Evolutionary conservation across 768 basidiomycete species (phyloP), one percentile per base, ranked within the genome.

Genomic region (Trametes villosa): DNA sequence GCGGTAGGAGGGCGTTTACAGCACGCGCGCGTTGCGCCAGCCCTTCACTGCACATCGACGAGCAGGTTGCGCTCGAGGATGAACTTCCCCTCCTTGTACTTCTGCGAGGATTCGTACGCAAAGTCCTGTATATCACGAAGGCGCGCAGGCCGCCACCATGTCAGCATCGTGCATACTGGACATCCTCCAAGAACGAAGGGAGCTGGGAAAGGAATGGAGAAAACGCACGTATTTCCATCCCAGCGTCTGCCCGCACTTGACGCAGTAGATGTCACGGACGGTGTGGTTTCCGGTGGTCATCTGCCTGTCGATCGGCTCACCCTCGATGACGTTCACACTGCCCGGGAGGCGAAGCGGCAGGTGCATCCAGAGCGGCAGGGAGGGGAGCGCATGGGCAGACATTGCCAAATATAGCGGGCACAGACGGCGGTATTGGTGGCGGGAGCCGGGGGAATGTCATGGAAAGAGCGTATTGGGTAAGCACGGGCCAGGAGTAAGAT

Each of bases 211-310:
- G 40, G 45, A 45, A 34, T 36, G 40, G 47, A 47, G 41, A 42
- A 53, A 54, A 79, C 88, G 74, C 72, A 93, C 97, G 74, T 99
- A 99, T 94, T 98, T 98, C 96, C 97, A 98, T 57, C 96, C 96
- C 31, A 99, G 82, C 18, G 82, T 85, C 50, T 83, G 84, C 60
- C 86, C 83, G 75, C 96, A 99, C 75, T 96, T 96, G 80, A 81
- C 78, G 76, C 96, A 99, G 75, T 85, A 92, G 64, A 98, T 94
- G 73, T 99, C 96, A 57, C 96, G 88, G 33, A 99, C 96, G 27
- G 90, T 92, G 77, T 99, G 97, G 68, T 91, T 86, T 22, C 96
- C 96, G 22, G 96, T 99, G 30, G 95, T 96, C 96, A 98, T 99
- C 59, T 87, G 86, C 63, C 97, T 84, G 73, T 98, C 96, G 71